A percentile compares a stretch with the other conserved stretches of the same genome.
These are phyloP conservation scores for Drechslerella coelobrocha DNA, from an alignment of 2,329 filamentous ascomycete genomes.

Conservation along the genomic window DNA sequence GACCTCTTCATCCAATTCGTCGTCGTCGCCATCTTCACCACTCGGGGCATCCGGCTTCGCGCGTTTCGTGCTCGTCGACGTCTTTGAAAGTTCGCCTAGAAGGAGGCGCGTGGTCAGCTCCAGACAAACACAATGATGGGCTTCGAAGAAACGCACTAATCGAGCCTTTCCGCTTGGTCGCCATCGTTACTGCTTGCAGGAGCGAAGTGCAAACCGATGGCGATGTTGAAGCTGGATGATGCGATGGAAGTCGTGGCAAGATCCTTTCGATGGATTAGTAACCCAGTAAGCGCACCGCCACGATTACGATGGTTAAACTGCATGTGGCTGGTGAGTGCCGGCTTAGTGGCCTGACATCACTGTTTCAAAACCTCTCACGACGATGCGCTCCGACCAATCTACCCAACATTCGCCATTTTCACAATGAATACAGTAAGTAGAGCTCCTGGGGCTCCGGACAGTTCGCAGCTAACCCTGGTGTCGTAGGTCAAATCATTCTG, in stretches of 20 bases:
- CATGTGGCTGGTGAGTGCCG: conserved; percentile 29
- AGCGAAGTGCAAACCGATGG: conserved; percentile 17
- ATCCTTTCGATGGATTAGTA: conserved; percentile 10
- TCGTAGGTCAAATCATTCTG: conserved; percentile 70
- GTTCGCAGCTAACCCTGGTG: conserved; percentile 45
- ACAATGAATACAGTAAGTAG: conserved; percentile 66
- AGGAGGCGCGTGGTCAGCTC: conserved; percentile 27
- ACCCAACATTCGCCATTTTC: background rate
- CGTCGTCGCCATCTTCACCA: conserved; percentile 27
- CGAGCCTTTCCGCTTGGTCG: conserved; percentile 49
- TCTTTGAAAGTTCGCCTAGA: conserved; percentile 41
- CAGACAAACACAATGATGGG: background rate
- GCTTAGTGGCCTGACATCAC: conserved; percentile 48
- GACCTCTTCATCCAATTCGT: conserved; percentile 36
- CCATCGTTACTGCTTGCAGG: conserved; percentile 37
- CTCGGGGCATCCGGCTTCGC: conserved; percentile 37
- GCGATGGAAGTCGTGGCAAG: conserved; percentile 15
- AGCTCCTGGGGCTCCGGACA: background rate
- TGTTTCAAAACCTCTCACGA: conserved; percentile 2
- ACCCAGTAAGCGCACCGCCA: conserved; percentile 1
- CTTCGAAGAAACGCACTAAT: conserved; percentile 30
- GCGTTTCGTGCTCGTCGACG: conserved; percentile 34
- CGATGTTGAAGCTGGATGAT: conserved; percentile 10
- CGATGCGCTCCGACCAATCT: conserved; percentile 18
- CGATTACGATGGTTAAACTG: conserved; percentile 4